A percentile compares a stretch with the other conserved stretches of the same genome.
Evolutionary conservation across 768 basidiomycete species (phyloP).

Genomic region (Trametes punicea): DNA sequence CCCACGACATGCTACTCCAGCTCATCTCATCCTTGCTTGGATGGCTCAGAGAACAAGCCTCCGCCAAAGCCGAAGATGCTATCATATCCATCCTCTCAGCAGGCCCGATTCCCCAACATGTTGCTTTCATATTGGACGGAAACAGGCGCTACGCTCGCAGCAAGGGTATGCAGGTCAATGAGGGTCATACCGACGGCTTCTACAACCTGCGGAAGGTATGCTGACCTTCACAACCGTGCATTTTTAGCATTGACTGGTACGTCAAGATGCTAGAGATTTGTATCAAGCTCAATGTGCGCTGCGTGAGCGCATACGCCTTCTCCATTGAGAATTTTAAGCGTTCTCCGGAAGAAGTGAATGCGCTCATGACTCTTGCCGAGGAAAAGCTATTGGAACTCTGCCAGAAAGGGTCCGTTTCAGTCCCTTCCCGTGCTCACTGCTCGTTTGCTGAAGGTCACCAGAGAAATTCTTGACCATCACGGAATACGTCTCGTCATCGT

Average conservation of each 20-base stretch:
- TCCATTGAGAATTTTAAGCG: constrained; percentile 97
- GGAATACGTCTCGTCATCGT: constrained; percentile 84
- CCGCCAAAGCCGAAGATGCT: constrained; percentile 37
- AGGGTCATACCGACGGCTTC: constrained; percentile 88
- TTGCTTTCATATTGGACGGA: constrained; percentile 97
- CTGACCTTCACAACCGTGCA: constrained; percentile 1
- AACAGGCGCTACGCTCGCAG: constrained; percentile 86
- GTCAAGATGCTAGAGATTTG: constrained; percentile 82
- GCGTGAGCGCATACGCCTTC: constrained; percentile 96
- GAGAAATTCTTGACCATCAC: constrained; percentile 75
- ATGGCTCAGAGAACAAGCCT: constrained; percentile 22
- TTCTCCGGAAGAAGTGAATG: constrained; percentile 78
- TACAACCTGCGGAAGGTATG: constrained; percentile 72
- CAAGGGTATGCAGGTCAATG: constrained; percentile 56
- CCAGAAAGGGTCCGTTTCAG: constrained; percentile 63
- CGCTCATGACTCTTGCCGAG: constrained; percentile 83
- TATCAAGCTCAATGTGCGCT: constrained; percentile 70
- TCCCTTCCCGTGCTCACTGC: neutral
- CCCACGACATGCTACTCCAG: constrained; percentile 24
- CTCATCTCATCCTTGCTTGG: constrained; percentile 27
- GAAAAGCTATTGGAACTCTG: constrained; percentile 75
- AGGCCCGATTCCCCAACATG: constrained; percentile 85
- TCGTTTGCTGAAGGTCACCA: constrained; percentile 27
- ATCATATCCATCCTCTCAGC: constrained; percentile 67
- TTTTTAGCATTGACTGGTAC: neutral